phyloP scores from a whole-genome alignment of 805 yeast species.

The Candida boidinii region DNA sequence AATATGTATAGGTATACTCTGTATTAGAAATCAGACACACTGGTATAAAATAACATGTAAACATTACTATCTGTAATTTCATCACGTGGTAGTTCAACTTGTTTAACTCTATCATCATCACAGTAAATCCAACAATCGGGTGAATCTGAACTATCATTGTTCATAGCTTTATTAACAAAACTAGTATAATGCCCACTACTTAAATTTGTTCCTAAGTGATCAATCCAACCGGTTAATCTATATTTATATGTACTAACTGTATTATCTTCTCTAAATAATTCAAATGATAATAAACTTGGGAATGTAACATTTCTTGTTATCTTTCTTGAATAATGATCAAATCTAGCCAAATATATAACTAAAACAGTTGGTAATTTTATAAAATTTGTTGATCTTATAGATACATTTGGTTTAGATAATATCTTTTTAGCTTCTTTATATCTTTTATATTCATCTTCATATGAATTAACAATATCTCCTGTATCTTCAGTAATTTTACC shows the following conservation, averaged over 20 bases:
- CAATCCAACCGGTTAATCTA: constrained; percentile 53
- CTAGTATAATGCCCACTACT: constrained; percentile 75
- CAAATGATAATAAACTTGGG: constrained; percentile 22
- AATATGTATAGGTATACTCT: not conserved
- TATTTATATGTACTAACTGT: constrained; percentile 31
- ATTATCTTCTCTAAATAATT: constrained; percentile 42
- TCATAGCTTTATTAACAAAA: constrained; percentile 42
- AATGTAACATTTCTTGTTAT: constrained; percentile 15
- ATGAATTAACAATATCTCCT: too few relatives aligned
- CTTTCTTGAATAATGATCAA: constrained; percentile 21
- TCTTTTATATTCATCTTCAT: constrained; percentile 12
- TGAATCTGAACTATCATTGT: too few relatives aligned
- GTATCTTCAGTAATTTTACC: too few relatives aligned
- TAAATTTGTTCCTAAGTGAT: constrained; percentile 56
- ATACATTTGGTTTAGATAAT: constrained; percentile 18
- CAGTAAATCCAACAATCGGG: constrained; percentile 65
- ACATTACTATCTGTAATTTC: constrained; percentile 44
- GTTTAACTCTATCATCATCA: constrained; percentile 58
- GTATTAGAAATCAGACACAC: constrained; percentile 2
- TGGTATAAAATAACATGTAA: constrained; percentile 61
- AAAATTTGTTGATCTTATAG: constrained; percentile 20
- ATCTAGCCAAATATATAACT: constrained; percentile 23
- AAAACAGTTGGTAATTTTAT: constrained; percentile 26
- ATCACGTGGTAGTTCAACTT: constrained; percentile 35
- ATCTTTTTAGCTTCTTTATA: constrained; percentile 11